Conservation (phyloP, 306 rosid species). For the Chamaecrista fasciculata region DNA sequence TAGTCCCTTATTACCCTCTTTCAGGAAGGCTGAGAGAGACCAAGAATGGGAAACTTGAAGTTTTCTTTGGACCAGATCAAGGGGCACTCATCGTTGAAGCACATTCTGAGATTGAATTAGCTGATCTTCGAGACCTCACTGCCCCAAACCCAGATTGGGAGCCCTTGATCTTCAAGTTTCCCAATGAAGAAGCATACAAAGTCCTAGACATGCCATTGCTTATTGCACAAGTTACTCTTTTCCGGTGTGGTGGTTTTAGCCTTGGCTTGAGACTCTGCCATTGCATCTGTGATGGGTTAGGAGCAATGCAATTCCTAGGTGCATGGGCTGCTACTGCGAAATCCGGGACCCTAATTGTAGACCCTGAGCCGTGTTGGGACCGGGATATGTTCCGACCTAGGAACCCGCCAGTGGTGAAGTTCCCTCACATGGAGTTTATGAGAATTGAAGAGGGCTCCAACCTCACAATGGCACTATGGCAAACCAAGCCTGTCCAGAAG, state of each 20-base stretch:
- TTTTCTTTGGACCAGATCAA: conserved; percentile 63
- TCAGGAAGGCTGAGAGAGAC: conserved; percentile 79
- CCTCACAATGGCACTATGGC: conserved; percentile 57
- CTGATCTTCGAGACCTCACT: conserved; percentile 58
- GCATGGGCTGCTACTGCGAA: conserved; percentile 85
- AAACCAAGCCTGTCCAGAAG: conserved; percentile 64
- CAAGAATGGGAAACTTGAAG: conserved; percentile 71
- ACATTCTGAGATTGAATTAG: conserved; percentile 42
- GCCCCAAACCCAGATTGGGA: conserved; percentile 94
- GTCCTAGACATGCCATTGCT: conserved; percentile 89
- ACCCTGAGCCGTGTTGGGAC: conserved; percentile 75
- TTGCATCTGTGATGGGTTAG: conserved; percentile 88
- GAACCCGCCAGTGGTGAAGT: conserved; percentile 56
- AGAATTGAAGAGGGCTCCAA: conserved; percentile 74
- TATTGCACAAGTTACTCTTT: conserved; percentile 74
- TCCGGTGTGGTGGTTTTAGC: conserved; percentile 83
- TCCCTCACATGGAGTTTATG: conserved; percentile 81
- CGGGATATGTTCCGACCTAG: conserved; percentile 65
- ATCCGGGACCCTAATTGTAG: conserved; percentile 42
- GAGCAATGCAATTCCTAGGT: conserved; percentile 83
- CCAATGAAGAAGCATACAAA: conserved; percentile 73
- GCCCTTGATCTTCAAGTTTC: conserved; percentile 74
- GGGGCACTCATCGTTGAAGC: conserved; percentile 87
- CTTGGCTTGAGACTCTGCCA: conserved; percentile 94
- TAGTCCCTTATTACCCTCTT: conserved; percentile 88